Evolutionary conservation across 2,329 filamentous ascomycete species (phyloP).

Genomic region (Thermoascus crustaceus): DNA sequence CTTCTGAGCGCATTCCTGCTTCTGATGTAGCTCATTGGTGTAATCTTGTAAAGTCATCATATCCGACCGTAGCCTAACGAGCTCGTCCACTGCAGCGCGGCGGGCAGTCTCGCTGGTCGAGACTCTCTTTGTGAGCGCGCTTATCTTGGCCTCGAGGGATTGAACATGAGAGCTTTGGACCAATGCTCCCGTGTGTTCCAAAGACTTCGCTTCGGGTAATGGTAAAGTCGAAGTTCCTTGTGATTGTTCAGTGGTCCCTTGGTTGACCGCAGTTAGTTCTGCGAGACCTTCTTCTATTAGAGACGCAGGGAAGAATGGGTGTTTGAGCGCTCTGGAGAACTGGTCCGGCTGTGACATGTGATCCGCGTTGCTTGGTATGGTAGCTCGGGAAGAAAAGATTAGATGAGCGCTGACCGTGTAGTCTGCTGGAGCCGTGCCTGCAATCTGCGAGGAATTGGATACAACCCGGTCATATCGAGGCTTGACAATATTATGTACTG

Average conservation of each 20-base stretch:
- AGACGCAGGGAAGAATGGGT: slow-evolving; percentile 29
- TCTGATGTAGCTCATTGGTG: slow-evolving; percentile 31
- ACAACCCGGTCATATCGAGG: slow-evolving; percentile 47
- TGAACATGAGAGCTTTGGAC: slow-evolving; percentile 20
- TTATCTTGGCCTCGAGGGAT: slow-evolving; percentile 33
- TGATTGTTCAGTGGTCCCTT: slow-evolving; percentile 8
- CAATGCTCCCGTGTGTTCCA: slow-evolving; percentile 13
- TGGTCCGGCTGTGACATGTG: slow-evolving; percentile 9
- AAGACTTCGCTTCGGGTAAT: slow-evolving; percentile 5
- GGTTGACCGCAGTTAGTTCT: slow-evolving; percentile 25
- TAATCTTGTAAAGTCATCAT: slow-evolving; percentile 29
- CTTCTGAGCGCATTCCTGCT: slow-evolving; percentile 26
- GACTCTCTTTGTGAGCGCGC: slow-evolving; percentile 30
- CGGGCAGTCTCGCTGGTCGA: slow-evolving; percentile 29
- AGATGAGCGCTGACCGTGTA: slow-evolving; percentile 37
- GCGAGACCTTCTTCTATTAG: slow-evolving; percentile 35
- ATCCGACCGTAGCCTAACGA: slow-evolving; percentile 28
- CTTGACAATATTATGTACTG: slow-evolving; percentile 61
- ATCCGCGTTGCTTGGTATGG: slow-evolving; percentile 5
- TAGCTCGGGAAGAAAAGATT: slow-evolving; percentile 12
- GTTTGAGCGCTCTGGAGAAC: slow-evolving; percentile 32
- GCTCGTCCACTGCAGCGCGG: slow-evolving; percentile 26
- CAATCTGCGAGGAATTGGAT: slow-evolving; percentile 24
- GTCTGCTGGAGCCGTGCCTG: slow-evolving; percentile 33
- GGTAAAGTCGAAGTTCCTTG: slow-evolving; percentile 4